Base-by-base conservation (phyloP, 2,329 filamentous ascomycete species). In the Rutstroemia sp. region DNA sequence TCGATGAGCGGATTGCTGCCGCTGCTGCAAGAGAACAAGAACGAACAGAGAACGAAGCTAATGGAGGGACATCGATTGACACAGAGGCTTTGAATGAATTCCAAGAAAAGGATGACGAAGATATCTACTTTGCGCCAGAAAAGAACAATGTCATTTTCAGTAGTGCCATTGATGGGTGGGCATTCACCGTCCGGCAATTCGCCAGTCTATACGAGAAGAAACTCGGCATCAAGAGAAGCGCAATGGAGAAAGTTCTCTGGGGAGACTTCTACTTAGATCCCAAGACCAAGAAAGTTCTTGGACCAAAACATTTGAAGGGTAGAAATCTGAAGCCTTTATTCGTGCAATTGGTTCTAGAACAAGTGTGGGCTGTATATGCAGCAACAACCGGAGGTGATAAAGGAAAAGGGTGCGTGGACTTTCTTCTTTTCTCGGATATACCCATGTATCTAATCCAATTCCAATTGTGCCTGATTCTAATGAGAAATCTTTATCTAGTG, bases 111-210 rank as follows among this genome's bases (percentile, higher is more conserved):
- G 92, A 96, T 67, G 94, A 99, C 67, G 92, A 97, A 70, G 92
- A 96, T 70, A 85, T 99, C 25, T 99, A 99, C 71, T 99, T 99
- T 73, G 90, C 94, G 0, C 94, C 94, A 0, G 94, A 99, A 69
- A 95, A 92, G 73, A 96, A 96, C 72, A 99, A 99, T 68, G 94
- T 99, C 71, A 97, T 99, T 61, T 99, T 99, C 71, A 91, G 90
- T 75, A 97, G 92, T 70, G 94, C 94, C 58, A 87, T 96, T 56
- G 94, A 99, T 69, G 94, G 94, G n/a, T 99, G 94, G 94, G 94
- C 94, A 2, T 99, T 99, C 67, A 99, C 94, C 0, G 86, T 96
- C 50, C 83, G 91, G 51, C 94, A 99, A 67, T 99, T 99, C 69
- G 92, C 94, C 17, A 83, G 83, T 39, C 76, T 97, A 27, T 99